phyloP scores from a whole-genome alignment of 176 grass and related monocot genomes.

The Ampelocalamus luodianensis region DNA sequence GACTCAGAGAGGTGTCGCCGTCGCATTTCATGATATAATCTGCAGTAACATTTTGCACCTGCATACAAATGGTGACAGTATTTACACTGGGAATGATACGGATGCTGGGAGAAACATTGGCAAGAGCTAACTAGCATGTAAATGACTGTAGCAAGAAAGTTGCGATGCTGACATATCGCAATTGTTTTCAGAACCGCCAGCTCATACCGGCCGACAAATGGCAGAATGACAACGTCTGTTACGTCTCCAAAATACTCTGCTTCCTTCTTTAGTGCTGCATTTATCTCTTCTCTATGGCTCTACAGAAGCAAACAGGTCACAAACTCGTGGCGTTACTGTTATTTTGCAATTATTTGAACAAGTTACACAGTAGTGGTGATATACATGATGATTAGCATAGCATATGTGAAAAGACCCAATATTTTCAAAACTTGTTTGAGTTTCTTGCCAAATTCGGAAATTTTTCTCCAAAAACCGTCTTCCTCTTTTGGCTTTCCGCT shows the following conservation, averaged over 20 bases:
- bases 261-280: conserved; percentile 90
- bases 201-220: conserved; percentile 90
- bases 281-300: conserved; percentile 95
- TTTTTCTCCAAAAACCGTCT: too few species aligned
- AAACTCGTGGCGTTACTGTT: background rate
- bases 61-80: conserved; percentile 4
- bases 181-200: conserved; percentile 97
- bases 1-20: conserved; percentile 81
- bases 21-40: conserved; percentile 85
- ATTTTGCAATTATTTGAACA: conserved; percentile 17
- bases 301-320: conserved; percentile 39
- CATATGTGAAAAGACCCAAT: too few species aligned
- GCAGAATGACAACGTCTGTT: conserved; percentile 58
- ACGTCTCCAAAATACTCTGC: conserved; percentile 88
- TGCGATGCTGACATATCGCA: conserved; percentile 89
- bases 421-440: too few species aligned
- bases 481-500: too few species aligned
- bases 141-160: conserved; percentile 28
- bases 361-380: background rate
- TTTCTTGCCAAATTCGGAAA: too few species aligned
- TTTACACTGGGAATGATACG: background rate
- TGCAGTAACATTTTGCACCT: conserved; percentile 75
- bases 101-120: background rate
- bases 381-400: background rate
- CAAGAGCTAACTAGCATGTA: background rate